Conservation (phyloP, 2,329 filamentous ascomycete species). For the Stemphylium beticola region DNA sequence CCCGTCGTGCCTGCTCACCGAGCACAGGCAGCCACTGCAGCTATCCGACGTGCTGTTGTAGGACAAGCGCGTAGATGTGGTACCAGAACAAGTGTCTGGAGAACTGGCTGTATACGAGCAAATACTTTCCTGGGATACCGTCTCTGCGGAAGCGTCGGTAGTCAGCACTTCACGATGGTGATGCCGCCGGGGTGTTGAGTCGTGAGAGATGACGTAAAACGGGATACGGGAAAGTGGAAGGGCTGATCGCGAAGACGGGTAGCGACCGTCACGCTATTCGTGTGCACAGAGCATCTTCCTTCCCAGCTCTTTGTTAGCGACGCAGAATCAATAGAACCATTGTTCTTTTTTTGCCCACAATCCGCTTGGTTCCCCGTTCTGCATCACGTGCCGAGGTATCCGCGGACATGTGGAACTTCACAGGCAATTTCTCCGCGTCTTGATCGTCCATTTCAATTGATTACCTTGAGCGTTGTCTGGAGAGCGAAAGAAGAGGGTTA, state of each 20-base stretch:
- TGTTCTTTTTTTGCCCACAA: constrained; percentile 2
- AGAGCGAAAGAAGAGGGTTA: too few species aligned
- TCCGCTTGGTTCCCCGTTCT: constrained; percentile 2
- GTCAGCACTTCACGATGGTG: background rate
- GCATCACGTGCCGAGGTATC: background rate
- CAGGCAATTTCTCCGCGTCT: too few species aligned
- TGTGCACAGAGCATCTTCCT: constrained; percentile 8
- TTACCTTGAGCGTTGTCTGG: too few species aligned
- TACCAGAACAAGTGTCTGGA: background rate
- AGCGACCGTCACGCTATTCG: constrained; percentile 1
- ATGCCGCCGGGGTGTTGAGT: background rate
- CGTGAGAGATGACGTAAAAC: constrained; percentile 5
- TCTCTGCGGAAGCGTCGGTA: background rate
- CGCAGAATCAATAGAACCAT: background rate
- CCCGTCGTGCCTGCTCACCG: constrained; percentile 12
- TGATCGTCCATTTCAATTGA: too few species aligned
- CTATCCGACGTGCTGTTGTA: background rate
- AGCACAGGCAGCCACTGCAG: constrained; percentile 8
- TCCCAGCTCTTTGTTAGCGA: background rate
- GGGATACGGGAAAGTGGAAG: background rate
- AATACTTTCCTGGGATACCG: too few species aligned
- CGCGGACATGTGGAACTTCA: too few species aligned
- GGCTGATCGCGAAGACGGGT: background rate
- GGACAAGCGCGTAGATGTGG: constrained; percentile 3
- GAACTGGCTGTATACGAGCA: background rate